Base-by-base conservation (phyloP, 768 basidiomycete species). In the Sarcodon sp. region DNA sequence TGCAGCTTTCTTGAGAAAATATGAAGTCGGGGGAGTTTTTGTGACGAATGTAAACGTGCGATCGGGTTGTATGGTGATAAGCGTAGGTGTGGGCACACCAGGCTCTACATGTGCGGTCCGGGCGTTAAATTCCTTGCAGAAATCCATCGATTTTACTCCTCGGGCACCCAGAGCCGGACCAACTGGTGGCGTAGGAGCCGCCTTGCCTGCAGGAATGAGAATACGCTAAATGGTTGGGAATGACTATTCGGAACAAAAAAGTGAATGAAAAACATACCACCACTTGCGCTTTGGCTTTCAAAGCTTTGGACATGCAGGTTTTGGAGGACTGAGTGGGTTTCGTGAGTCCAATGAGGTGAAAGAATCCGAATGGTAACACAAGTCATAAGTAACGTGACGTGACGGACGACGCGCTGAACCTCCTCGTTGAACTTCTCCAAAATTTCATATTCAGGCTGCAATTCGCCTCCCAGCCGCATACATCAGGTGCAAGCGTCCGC, bases 51-150 rank as follows among this genome's bases (percentile, higher is more conserved):
- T 79, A 71, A 99, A 99, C 47, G 93, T 78, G 52, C 92, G 84
- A 71, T 99, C 96, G 47, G 94, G 88, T 57, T 89, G 83, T 50
- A 99, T 84, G 48, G 80, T 87, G 59, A 99, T 93, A 52, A 84
- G 67, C n/a, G 92, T 96, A 8, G 96, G 94, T 35, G 79, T 77
- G 6, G 96, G 94, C 8, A 86, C 77, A 34, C 89, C 89, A 13
- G 83, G 80, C 52, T 80, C 76, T 35, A 94, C 75, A 62, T 89
- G 83, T 33, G 88, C 83, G 15, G 94, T 97, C 54, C 83, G 82
- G n/a, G 94, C 93, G 61, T 99, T 99, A 70, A 98, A 99, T 64
- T 98, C 92, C 65, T 97, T 99, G 74, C 92, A 96, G 62, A 99
- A 99, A 69, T 99, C 96, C 87, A 98, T 98, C 27, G 92, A 91